phyloP scores from a whole-genome alignment of 2,329 filamentous ascomycete genomes.

The Chrysoporthe puriensis region DNA sequence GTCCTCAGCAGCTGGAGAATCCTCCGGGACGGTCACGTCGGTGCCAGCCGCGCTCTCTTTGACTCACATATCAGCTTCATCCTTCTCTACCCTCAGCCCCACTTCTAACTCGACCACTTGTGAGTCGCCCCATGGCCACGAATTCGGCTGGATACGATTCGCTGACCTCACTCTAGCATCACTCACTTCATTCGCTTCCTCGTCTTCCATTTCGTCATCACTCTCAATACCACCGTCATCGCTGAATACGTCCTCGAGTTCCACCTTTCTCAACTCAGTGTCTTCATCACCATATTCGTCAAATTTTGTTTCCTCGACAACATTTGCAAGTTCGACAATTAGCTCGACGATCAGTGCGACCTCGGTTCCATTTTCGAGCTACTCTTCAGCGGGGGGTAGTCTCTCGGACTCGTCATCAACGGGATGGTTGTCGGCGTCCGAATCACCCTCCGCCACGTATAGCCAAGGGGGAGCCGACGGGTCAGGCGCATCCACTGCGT shows the following conservation, averaged over 20 bases:
- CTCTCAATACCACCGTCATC: slow-evolving; percentile 16
- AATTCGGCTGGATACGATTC: not conserved
- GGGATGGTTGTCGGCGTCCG: slow-evolving; percentile 18
- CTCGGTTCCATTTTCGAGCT: slow-evolving; percentile 15
- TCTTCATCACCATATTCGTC: slow-evolving; percentile 15
- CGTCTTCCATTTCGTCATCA: slow-evolving; percentile 17
- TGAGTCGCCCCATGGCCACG: not conserved
- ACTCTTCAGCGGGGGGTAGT: slow-evolving; percentile 13
- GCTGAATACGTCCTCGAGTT: slow-evolving; percentile 18
- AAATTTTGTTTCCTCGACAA: slow-evolving; percentile 36
- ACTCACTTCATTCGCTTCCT: slow-evolving; percentile 21
- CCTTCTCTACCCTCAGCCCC: slow-evolving; percentile 26
- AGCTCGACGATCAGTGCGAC: slow-evolving; percentile 18
- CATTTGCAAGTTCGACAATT: slow-evolving; percentile 18
- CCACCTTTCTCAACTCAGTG: slow-evolving; percentile 10
- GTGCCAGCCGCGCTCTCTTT: slow-evolving; percentile 21
- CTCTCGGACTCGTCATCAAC: slow-evolving; percentile 17
- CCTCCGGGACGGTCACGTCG: slow-evolving; percentile 29
- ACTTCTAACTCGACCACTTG: slow-evolving; percentile 30
- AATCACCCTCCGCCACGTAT: slow-evolving; percentile 22
- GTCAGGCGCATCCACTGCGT: slow-evolving; percentile 32
- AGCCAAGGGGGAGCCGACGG: slow-evolving; percentile 29
- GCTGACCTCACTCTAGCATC: slow-evolving; percentile 18
- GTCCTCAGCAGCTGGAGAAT: slow-evolving; percentile 24
- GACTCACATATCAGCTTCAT: slow-evolving; percentile 19